Base-by-base conservation (phyloP, 2,329 filamentous ascomycete species). In the Aureobasidium pullulans region DNA sequence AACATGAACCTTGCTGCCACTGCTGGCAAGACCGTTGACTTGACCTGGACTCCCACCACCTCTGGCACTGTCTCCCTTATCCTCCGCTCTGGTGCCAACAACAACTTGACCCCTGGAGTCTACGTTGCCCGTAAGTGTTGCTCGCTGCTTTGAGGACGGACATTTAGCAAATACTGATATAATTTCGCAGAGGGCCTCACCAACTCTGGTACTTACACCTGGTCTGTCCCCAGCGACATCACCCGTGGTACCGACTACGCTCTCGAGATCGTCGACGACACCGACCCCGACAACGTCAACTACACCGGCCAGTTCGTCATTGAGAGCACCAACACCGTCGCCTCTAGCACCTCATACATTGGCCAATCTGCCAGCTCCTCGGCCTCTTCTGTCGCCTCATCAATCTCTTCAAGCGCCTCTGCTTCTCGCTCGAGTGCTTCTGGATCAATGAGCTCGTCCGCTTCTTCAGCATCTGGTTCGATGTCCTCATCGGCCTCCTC, bases 401-500 rank as follows among this genome's bases (percentile, higher is more conserved):
- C 62, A 4, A 60, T 36, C 16, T 8, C 57, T 15, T 54, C 48
- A 6, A 50, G 56, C 47, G 50, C 53, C 46, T 96, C 81, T 16
- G 36, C 19, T 40, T 29, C 47, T 85, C 81, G 42, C 11, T 34
- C 59, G 39, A 34, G 42, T 28, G 48, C 53, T 34, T 48, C 52
- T 36, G 47, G 31, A 16, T 16, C 32, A 23, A 23, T 23, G 23
- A 23, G 23, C 28, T 50, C 54, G 44, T 49, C 57, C 16, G 43
- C 37, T 47, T 16, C 42, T 43, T 39, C 37, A 57, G 49, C 37
- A 37, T 36, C 34, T 36, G 34, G 19, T n/a, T 31, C 47, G 48
- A 36, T 70, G 7, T 59, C 61, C 29, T 37, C 32, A 11, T 82
- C 76, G 62, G 81, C 79, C 47, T 83, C 80, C 77, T 94, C 96